Conservation (phyloP, 345 rosid species). For the Lepidium didymum region DNA sequence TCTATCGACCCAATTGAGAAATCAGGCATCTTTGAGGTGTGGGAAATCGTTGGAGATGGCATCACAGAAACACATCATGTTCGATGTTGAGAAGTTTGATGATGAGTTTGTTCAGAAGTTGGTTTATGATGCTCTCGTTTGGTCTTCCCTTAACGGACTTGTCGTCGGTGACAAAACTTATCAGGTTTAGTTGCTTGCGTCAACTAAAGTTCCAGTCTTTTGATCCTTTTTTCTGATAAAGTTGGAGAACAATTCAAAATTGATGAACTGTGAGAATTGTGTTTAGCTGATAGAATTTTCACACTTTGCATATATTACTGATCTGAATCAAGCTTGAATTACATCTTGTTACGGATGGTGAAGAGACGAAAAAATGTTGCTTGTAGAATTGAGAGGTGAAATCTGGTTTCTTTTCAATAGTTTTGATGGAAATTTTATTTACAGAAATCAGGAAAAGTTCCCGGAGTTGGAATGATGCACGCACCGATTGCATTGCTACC, state of each 20-base stretch:
- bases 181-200: slow-evolving; percentile 36
- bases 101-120: slow-evolving; percentile 58
- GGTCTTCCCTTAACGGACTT: slow-evolving; percentile 95
- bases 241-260: not conserved
- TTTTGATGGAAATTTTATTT: slow-evolving; percentile 9
- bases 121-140: slow-evolving; percentile 88
- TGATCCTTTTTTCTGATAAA: not conserved
- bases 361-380: not conserved
- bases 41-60: slow-evolving; percentile 38
- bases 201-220: not conserved
- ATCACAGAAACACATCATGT: slow-evolving; percentile 28
- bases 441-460: slow-evolving; percentile 79
- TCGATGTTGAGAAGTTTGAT: slow-evolving; percentile 46
- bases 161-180: slow-evolving; percentile 73
- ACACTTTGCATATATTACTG: not conserved
- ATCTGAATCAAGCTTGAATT: not conserved
- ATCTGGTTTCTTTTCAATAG: not conserved
- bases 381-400: not conserved
- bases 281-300: not conserved
- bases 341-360: not conserved
- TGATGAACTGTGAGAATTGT: not conserved
- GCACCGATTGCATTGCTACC: slow-evolving; percentile 88
- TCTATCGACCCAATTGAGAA: slow-evolving; percentile 7
- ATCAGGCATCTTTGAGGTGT: slow-evolving; percentile 33
- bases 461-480: slow-evolving; percentile 93